A percentile compares a stretch with the other conserved stretches of the same genome.
phyloP scores from a whole-genome alignment of 352 stramenopile species.

The Phytophthora nicotianae region DNA sequence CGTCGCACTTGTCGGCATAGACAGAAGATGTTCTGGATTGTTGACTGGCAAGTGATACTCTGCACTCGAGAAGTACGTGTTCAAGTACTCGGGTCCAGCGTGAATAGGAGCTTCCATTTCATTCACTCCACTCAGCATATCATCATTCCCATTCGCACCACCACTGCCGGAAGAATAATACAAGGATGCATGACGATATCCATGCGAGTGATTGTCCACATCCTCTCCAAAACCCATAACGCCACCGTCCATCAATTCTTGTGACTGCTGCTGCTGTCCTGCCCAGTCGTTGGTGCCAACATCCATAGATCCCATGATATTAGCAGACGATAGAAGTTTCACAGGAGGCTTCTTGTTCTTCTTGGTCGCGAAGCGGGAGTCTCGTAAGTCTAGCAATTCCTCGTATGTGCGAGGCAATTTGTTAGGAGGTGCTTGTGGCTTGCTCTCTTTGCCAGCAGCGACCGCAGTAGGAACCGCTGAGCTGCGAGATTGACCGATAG shows the following conservation, averaged over 20 bases:
- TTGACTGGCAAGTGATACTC: conserved; percentile 77
- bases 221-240: conserved; percentile 44
- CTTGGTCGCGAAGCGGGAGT: conserved; percentile 79
- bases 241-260: conserved; percentile 38
- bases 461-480: conserved; percentile 49
- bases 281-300: conserved; percentile 58
- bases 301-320: conserved; percentile 60
- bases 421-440: conserved; percentile 37
- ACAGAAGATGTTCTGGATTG: conserved; percentile 70
- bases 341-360: conserved; percentile 78
- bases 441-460: conserved; percentile 58
- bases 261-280: conserved; percentile 37
- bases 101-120: conserved; percentile 65
- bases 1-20: conserved; percentile 43
- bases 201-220: conserved; percentile 36
- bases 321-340: conserved; percentile 55
- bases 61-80: conserved; percentile 68
- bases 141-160: conserved; percentile 29
- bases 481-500: conserved; percentile 72
- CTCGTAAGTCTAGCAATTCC: conserved; percentile 71
- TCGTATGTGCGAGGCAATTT: conserved; percentile 80
- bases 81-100: conserved; percentile 73
- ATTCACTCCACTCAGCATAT: conserved; percentile 28
- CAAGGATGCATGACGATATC: conserved; percentile 39
- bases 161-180: conserved; percentile 47